Evolutionary conservation across 2,329 filamentous ascomycete genomes (phyloP).

Genomic region (Periconia digitata): DNA sequence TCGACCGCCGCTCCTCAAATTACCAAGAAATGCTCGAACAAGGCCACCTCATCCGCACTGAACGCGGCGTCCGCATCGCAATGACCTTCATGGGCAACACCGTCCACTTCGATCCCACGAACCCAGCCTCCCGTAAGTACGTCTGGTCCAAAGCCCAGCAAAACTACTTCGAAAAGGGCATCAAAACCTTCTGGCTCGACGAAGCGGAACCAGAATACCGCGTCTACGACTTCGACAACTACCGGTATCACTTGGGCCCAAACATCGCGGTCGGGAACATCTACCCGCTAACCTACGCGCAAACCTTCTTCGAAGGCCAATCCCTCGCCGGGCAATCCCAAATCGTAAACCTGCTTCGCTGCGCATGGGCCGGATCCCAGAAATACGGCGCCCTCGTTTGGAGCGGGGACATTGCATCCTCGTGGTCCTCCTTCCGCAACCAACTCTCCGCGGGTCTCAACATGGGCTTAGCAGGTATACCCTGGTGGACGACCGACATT

Average conservation of each 20-base stretch:
- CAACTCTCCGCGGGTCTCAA: slow-evolving; percentile 66
- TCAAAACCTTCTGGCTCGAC: slow-evolving; percentile 68
- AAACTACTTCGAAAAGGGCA: slow-evolving; percentile 65
- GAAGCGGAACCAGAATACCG: slow-evolving; percentile 69
- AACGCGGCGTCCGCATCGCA: slow-evolving; percentile 60
- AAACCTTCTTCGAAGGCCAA: slow-evolving; percentile 63
- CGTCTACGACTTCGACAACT: slow-evolving; percentile 68
- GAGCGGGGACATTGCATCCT: slow-evolving; percentile 67
- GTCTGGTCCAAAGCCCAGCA: slow-evolving; percentile 62
- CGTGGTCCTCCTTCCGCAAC: slow-evolving; percentile 61
- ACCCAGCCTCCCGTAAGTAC: slow-evolving; percentile 59
- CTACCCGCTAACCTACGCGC: slow-evolving; percentile 61
- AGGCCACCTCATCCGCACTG: slow-evolving; percentile 62
- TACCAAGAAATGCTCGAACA: slow-evolving; percentile 63
- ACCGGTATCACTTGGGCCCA: slow-evolving; percentile 60
- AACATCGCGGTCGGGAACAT: slow-evolving; percentile 62
- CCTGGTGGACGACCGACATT: slow-evolving; percentile 73
- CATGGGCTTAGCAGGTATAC: slow-evolving; percentile 65
- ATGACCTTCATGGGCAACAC: slow-evolving; percentile 63
- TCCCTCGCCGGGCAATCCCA: slow-evolving; percentile 54
- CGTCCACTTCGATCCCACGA: slow-evolving; percentile 65
- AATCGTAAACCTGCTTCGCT: slow-evolving; percentile 62
- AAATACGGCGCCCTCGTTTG: slow-evolving; percentile 67
- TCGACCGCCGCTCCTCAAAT: slow-evolving; percentile 61
- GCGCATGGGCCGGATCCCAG: slow-evolving; percentile 62